Evolutionary conservation across 1,284 basidiomycete species (phyloP).

Genomic region (Heterobasidion parviporum): DNA sequence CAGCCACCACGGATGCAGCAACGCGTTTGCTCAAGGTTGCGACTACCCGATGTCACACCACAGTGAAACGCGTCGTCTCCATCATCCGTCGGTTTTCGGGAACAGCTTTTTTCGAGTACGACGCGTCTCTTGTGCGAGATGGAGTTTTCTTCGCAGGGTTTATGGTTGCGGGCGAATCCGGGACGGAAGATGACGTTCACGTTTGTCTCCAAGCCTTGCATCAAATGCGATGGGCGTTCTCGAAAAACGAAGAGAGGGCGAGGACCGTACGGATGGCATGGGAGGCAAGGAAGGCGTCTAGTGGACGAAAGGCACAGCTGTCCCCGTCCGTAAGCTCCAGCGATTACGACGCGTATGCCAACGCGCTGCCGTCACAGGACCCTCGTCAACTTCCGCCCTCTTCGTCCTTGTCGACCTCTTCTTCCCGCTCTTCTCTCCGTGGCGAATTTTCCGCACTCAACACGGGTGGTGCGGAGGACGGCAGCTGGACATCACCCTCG

Average conservation of each 20-base stretch:
- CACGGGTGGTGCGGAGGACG: conserved; percentile 25
- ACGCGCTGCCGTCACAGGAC: conserved; percentile 6
- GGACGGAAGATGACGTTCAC: conserved; percentile 60
- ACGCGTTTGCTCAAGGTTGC: conserved; percentile 44
- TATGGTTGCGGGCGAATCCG: conserved; percentile 50
- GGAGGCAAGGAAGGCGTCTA: conserved; percentile 29
- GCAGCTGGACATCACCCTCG: conserved; percentile 20
- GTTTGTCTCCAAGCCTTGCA: conserved; percentile 65
- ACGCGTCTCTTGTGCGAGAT: conserved; percentile 73
- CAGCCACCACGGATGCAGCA: conserved; percentile 24
- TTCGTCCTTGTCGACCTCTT: conserved; percentile 24
- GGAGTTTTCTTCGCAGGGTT: conserved; percentile 75
- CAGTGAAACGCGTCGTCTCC: conserved; percentile 44
- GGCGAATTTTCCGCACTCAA: conserved; percentile 19
- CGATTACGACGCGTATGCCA: conserved; percentile 8
- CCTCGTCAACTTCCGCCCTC: conserved; percentile 14
- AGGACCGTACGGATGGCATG: conserved; percentile 55
- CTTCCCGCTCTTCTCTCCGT: conserved; percentile 13
- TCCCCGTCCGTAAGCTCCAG: conserved; percentile 8
- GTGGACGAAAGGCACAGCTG: neutral
- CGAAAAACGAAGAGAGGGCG: conserved; percentile 63
- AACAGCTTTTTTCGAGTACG: conserved; percentile 67
- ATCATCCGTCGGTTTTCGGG: conserved; percentile 55
- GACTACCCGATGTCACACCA: conserved; percentile 42
- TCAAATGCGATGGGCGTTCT: conserved; percentile 76